Base-by-base conservation (phyloP, 1,139 yeast genomes). In the Yamadazyma pseudoaaseri region DNA sequence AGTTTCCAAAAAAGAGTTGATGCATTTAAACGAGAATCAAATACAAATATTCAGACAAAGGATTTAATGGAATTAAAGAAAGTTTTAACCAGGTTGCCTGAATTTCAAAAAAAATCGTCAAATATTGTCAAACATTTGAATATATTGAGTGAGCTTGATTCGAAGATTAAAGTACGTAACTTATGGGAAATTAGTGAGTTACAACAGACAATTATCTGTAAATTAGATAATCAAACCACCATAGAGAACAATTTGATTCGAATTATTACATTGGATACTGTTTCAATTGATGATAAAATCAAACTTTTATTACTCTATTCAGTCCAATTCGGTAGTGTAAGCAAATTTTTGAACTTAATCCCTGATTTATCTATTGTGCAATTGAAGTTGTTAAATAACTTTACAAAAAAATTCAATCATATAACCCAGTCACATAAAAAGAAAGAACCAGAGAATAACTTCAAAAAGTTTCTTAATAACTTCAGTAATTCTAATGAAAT, bases 121-220 rank as follows among this genome's bases (percentile, higher is more conserved):
- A 92, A 89, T 52, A 89, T 94, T n/a, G 76, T 95, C 27, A 92
- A 92, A 52, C 98, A 94, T 58, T 87, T 94, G 70, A 79, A 95
- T 14, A 70, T 92, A 22, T 89, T 92, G 6, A 77, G 92, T 24
- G 97, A 90, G 51, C 71, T 92, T 31, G 95, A 90, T 48, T 73
- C 76, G 36, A 82, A 81, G 37, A 75, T 86, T 29, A 73, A 75
- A 15, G 48, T 56, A 14, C 70, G 73, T 35, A 70, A 83, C 43
- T 64, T 92, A 32, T 83, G 97, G 84, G 89, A 83, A 39, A 75
- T 89, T 6, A 85, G 96, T 43, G 97, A 92, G 58, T 65, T 89
- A 31, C 97, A 92, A 56, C 99, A 92, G 59, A 76, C 81, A 16
- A 66, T 92, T 36, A 80, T 87, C 1, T 81, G 94, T 43, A 81